Evolutionary conservation across 139 green algal species (phyloP), one percentile per base, ranked within the genome.

Genomic region (Marvania coccoides): DNA sequence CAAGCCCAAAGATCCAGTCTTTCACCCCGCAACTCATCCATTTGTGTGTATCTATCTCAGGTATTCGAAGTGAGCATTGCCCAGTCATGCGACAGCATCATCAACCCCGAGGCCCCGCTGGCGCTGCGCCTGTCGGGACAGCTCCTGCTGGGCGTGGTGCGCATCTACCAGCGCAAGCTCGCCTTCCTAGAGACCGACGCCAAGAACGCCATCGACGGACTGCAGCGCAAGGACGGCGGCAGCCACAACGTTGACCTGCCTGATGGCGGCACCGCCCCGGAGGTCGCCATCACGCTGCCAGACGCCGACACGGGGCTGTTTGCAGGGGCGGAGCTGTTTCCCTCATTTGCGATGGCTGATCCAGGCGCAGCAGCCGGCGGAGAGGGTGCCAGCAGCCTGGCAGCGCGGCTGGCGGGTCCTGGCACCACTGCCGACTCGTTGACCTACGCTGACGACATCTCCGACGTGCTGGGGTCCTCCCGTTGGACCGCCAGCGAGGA

Each of bases 141-240:
- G 66, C 81, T 99, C 70, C 87, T 99, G 55, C 76, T 99, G 31
- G 94, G 94, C 24, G 82, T 99, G 6, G 91, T 95, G 33, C 77
- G 90, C 31, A 89, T 99, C 37, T 97, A 98, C 79, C 65, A 72
- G 8, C 72, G 83, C 9, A 95, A 98, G 72, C 83, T 97, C 1
- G 47, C 58, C 33, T 93, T 85, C 58, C 63, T 90, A 54, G 76
- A 77, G 31, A 51, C 81, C 39, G 84, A 91, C 56, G 83, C 78
- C 58, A 82, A 78, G n/a, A 81, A 88, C 23, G 83, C 87, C 9
- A 34, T 96, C 30, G 65, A 81, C 23, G 88, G 85, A 47, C 77
- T 95, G 4, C 84, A 89, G 47, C 47, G 56, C 19, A n/a, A 47
- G 30, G 47, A 63, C 29, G 24, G 28, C 53, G 14, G 2, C 13